Evolutionary conservation across 2,329 filamentous ascomycete genomes (phyloP), one percentile per base, ranked within the genome.

Genomic region (Chrysoporthe austroafricana): DNA sequence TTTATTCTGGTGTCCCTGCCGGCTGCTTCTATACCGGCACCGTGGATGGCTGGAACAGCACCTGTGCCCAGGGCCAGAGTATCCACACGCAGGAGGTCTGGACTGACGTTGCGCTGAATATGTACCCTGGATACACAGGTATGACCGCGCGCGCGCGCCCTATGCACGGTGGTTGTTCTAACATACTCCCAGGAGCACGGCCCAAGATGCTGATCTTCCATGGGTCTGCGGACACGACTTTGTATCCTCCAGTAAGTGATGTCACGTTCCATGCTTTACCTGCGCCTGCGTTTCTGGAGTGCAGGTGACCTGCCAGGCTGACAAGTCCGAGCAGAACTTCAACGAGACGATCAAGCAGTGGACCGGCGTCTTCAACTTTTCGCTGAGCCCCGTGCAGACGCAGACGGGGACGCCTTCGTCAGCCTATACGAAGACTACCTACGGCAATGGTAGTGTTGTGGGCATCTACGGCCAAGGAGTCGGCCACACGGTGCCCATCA

Each of bases 1-100:
- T 79, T 26, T 88, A 85, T 71, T 77, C 83, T 1, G 85, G 86
- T 42, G 85, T 86, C 0, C 82, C 85, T 0, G 84, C 83, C 36
- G 85, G 85, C n/a, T 87, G 86, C 75, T 87, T 87, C 73, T 76
- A 73, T 62, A 80, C 80, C 1, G 71, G 72, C 32, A 75, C 76
- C 48, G 75, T 75, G 6, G 74, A 78, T 6, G 78, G 77, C 58
- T 88, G 86, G 86, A 86, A 87, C 77, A 82, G 79, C 68, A 79
- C 81, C 6, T 89, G 86, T 73, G 80, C 86, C 1, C 77, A 80
- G 39, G 87, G 86, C 6, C 78, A 84, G 71, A 77, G 79, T 66
- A 79, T 79, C 39, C 76, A 78, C 63, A 80, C 79, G 0, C 79
- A 78, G 13, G 65, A 74, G 48, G 73, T 77, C 59, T 84, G 82